Evolutionary conservation across 345 rosid genomes (phyloP).

Genomic region (Acer campestre): DNA sequence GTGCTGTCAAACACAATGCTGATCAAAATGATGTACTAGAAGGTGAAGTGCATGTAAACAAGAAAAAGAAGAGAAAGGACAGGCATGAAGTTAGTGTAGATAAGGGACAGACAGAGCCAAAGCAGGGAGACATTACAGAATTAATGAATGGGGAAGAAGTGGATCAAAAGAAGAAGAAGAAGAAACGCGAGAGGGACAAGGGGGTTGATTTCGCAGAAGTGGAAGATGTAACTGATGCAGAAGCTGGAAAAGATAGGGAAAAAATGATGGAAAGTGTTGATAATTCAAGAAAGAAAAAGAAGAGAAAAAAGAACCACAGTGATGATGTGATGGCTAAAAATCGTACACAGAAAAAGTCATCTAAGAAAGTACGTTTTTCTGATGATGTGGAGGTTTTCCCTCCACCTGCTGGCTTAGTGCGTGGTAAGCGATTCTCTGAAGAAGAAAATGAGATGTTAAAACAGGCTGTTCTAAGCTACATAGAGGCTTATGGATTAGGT

Average conservation of each 20-base stretch:
- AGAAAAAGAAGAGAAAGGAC: constrained; percentile 6
- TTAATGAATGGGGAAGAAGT: not conserved
- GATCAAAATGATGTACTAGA: no score
- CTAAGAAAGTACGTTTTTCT: constrained; percentile 68
- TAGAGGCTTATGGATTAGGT: constrained; percentile 55
- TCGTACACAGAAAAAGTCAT: constrained; percentile 19
- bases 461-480: constrained; percentile 53
- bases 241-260: constrained; percentile 6
- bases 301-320: constrained; percentile 21
- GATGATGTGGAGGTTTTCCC: constrained; percentile 65
- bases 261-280: constrained; percentile 2
- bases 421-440: constrained; percentile 64
- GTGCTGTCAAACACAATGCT: no score
- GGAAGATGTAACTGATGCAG: constrained; percentile 15
- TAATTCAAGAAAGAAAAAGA: constrained; percentile 19
- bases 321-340: constrained; percentile 4
- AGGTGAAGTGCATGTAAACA: not conserved
- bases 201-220: constrained; percentile 5
- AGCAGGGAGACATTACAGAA: no score
- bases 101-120: no score
- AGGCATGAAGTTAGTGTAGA: not conserved
- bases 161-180: not conserved
- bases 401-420: constrained; percentile 40
- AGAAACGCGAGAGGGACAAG: constrained; percentile 26
- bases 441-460: constrained; percentile 69